Evolutionary conservation across 2,329 filamentous ascomycete species (phyloP).

Genomic region (Fonsecaea nubica): DNA sequence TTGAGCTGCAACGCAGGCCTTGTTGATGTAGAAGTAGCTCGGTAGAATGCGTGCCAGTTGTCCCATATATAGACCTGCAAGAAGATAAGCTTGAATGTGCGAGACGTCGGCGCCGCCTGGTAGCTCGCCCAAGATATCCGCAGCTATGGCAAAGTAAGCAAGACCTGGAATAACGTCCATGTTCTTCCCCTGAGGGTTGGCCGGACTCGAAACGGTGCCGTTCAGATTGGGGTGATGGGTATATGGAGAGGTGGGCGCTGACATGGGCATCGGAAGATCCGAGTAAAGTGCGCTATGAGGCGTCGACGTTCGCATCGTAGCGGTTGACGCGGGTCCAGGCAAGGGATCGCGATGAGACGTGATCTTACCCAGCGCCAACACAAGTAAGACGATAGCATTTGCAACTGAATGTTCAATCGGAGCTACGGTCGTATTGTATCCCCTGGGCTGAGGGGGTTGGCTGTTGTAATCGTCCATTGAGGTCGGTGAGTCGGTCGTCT

Average conservation of each 20-base stretch:
- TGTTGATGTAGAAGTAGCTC: conserved; percentile 75
- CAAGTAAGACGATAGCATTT: conserved; percentile 80
- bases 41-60: conserved; percentile 86
- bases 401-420: conserved; percentile 67
- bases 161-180: conserved; percentile 87
- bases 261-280: conserved; percentile 39
- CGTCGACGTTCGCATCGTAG: conserved; percentile 42
- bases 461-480: conserved; percentile 29
- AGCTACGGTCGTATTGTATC: conserved; percentile 12
- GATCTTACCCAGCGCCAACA: conserved; percentile 86
- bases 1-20: conserved; percentile 66
- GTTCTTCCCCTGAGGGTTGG: conserved; percentile 65
- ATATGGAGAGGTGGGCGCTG: conserved; percentile 37
- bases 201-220: conserved; percentile 30
- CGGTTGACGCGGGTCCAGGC: conserved; percentile 53
- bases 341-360: conserved; percentile 63
- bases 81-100: conserved; percentile 81
- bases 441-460: conserved; percentile 38
- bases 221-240: conserved; percentile 32
- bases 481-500: conserved; percentile 35
- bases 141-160: conserved; percentile 85
- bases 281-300: conserved; percentile 38
- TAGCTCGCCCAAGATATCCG: conserved; percentile 83
- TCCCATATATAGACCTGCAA: conserved; percentile 86
- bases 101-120: conserved; percentile 78